Percentiles rank a stretch among this genome's conserved stretches.
These are phyloP conservation scores for Rubia occidens DNA, from an alignment of 305 asterid species.

Conservation along the genomic window DNA sequence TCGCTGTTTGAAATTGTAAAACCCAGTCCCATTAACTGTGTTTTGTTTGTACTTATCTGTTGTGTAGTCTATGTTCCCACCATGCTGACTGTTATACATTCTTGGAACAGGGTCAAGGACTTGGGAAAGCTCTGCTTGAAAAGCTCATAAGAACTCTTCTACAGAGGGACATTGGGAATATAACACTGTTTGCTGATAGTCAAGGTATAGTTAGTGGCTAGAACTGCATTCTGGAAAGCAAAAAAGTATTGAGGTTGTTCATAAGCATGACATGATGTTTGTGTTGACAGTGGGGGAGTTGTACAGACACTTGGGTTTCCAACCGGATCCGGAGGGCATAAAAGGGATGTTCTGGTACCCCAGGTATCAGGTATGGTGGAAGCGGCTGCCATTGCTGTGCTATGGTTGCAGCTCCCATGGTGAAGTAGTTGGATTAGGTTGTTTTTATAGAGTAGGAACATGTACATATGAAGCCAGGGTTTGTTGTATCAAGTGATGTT, in stretches of 20 bases:
- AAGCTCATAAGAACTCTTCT: slow-evolving; percentile 73
- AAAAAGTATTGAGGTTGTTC: neutral
- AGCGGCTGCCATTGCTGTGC: neutral
- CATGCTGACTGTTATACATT: neutral
- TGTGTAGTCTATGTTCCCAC: neutral
- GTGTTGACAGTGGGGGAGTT: slow-evolving; percentile 81
- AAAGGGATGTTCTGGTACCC: slow-evolving; percentile 99
- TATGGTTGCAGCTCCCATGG: too few species aligned
- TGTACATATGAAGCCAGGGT: neutral
- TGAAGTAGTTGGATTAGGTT: neutral
- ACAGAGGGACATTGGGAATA: slow-evolving; percentile 87
- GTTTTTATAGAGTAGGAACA: neutral
- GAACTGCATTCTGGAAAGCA: neutral
- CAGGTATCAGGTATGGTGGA: slow-evolving; percentile 33
- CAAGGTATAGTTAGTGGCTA: slow-evolving; percentile 41
- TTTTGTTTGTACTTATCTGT: neutral
- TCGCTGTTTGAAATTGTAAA: neutral
- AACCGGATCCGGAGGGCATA: slow-evolving; percentile 94
- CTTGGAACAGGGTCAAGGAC: slow-evolving; percentile 82
- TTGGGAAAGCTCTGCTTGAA: slow-evolving; percentile 85
- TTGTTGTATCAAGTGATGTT: neutral
- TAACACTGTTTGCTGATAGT: slow-evolving; percentile 89
- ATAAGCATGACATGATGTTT: slow-evolving; percentile 8
- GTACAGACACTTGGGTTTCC: slow-evolving; percentile 74
- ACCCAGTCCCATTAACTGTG: neutral